phyloP scores from a whole-genome alignment of 495 filamentous ascomycete species.

The Articulospora tetracladia region DNA sequence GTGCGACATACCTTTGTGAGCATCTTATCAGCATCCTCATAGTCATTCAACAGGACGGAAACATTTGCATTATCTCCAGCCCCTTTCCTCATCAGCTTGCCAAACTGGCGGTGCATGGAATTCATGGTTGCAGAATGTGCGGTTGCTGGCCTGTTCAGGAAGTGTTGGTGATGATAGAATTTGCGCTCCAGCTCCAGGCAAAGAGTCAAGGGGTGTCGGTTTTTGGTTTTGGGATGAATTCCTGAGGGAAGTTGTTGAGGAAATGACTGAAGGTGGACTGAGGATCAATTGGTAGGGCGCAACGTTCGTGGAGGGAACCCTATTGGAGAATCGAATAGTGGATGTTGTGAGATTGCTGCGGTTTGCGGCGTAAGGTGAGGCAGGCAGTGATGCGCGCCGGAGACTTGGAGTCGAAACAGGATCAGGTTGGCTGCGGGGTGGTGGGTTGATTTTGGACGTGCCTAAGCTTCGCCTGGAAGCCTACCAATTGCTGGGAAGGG shows the following conservation, averaged over 20 bases:
- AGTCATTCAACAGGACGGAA: slow-evolving; percentile 72
- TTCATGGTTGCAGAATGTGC: slow-evolving; percentile 81
- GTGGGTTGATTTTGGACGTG: background rate
- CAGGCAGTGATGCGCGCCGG: background rate
- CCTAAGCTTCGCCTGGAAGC: slow-evolving; percentile 4
- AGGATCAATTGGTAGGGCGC: background rate
- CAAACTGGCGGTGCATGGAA: slow-evolving; percentile 72
- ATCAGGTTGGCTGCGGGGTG: slow-evolving; percentile 10
- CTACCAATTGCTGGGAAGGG: background rate
- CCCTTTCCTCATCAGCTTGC: slow-evolving; percentile 62
- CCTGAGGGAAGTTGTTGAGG: background rate
- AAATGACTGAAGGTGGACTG: background rate
- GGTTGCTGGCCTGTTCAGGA: slow-evolving; percentile 1
- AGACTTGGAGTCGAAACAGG: slow-evolving; percentile 2
- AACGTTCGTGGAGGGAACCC: background rate
- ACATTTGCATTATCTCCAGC: slow-evolving; percentile 78
- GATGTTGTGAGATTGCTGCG: background rate
- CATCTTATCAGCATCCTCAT: slow-evolving; percentile 78
- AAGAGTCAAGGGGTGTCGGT: too few species aligned
- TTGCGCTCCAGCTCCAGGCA: background rate
- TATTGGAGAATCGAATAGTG: background rate
- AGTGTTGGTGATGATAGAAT: slow-evolving; percentile 7
- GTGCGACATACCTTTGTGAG: slow-evolving; percentile 57
- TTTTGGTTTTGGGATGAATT: background rate
- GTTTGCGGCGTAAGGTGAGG: slow-evolving; percentile 13